These are phyloP conservation scores for Cryptococcus sp. DNA, from an alignment of 1,284 basidiomycete species.

Conservation along the genomic window DNA sequence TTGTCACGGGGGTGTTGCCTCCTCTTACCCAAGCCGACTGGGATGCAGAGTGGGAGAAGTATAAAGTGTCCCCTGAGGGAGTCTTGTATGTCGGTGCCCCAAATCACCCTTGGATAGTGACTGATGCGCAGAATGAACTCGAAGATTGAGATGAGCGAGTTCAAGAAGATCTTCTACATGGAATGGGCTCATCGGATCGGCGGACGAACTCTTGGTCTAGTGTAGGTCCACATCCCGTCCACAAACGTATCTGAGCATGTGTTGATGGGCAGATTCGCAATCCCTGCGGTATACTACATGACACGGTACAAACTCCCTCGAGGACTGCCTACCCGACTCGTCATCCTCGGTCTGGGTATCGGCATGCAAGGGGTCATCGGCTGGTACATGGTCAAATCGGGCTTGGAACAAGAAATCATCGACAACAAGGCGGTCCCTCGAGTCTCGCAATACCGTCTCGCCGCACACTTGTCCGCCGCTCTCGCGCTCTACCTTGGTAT, in stretches of 20 bases:
- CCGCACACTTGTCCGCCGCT: constrained; percentile 87
- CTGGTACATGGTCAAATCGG: constrained; percentile 99
- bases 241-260: background rate
- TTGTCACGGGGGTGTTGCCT: constrained; percentile 82
- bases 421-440: constrained; percentile 77
- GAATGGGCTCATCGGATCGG: constrained; percentile 96
- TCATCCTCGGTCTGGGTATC: constrained; percentile 69
- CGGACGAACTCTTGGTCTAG: constrained; percentile 79
- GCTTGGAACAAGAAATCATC: constrained; percentile 76
- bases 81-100: constrained; percentile 64
- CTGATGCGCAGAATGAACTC: constrained; percentile 66
- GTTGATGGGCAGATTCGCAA: constrained; percentile 68
- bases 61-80: constrained; percentile 92
- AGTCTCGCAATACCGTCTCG: constrained; percentile 93
- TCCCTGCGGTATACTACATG: constrained; percentile 73
- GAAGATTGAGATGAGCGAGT: constrained; percentile 77
- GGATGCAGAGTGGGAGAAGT: constrained; percentile 89
- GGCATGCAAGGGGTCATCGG: constrained; percentile 85
- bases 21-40: constrained; percentile 74
- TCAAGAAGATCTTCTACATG: constrained; percentile 97
- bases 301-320: constrained; percentile 61
- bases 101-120: background rate
- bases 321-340: constrained; percentile 59
- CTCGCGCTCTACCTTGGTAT: constrained; percentile 87
- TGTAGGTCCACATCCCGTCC: constrained; percentile 22